Evolutionary conservation across 2,329 filamentous ascomycete genomes (phyloP).

Genomic region (Talaromyces albobiverticillius): DNA sequence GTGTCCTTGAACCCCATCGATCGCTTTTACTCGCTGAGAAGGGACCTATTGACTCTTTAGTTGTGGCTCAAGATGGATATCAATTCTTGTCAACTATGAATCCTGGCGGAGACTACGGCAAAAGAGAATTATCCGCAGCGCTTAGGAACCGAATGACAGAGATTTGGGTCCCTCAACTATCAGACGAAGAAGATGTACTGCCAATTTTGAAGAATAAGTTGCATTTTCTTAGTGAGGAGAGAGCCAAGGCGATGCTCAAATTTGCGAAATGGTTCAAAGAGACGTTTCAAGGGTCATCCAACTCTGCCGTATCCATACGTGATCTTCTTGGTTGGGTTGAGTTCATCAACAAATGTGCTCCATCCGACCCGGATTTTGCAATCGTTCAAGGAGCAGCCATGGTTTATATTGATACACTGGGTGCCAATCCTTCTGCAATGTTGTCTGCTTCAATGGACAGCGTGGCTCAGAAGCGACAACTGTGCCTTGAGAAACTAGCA

Average conservation of each 20-base stretch:
- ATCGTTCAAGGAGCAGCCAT: constrained; percentile 86
- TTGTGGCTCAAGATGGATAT: constrained; percentile 74
- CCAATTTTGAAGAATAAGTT: constrained; percentile 84
- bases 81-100: constrained; percentile 99
- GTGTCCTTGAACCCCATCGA: constrained; percentile 84
- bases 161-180: constrained; percentile 92
- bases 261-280: constrained; percentile 93
- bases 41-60: constrained; percentile 75
- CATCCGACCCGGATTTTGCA: constrained; percentile 48
- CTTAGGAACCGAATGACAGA: constrained; percentile 96
- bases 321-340: constrained; percentile 91
- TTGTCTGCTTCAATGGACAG: constrained; percentile 69
- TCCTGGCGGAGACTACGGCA: constrained; percentile 95
- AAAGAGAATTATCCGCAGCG: constrained; percentile 93
- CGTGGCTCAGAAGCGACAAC: constrained; percentile 67
- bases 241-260: constrained; percentile 68
- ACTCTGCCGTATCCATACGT: constrained; percentile 81
- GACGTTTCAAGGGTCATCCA: constrained; percentile 70
- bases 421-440: constrained; percentile 88
- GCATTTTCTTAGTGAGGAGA: constrained; percentile 45
- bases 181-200: constrained; percentile 78
- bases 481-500: constrained; percentile 71
- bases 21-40: constrained; percentile 91
- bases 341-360: constrained; percentile 72
- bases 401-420: constrained; percentile 92